Percentiles rank a stretch among this genome's conserved stretches.
Conservation (phyloP, 208 protist species). For the Trypanosoma rangeli region DNA sequence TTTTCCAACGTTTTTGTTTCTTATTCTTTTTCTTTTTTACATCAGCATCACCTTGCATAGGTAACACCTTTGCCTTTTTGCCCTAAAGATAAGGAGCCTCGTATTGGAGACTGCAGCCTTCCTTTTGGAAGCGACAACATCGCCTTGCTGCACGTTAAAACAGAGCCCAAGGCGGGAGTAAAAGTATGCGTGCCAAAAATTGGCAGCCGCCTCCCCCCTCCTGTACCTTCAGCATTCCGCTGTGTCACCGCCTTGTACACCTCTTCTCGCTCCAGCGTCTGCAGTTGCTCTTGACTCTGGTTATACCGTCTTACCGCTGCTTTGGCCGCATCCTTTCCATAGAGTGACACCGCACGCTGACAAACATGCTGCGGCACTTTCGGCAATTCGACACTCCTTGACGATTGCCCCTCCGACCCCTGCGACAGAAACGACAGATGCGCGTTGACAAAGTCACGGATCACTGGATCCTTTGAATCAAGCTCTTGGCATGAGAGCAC, state of each 20-base stretch:
- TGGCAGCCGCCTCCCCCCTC: background rate
- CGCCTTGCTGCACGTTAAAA: conserved; percentile 12
- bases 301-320: background rate
- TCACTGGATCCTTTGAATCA: conserved; percentile 50
- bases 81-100: background rate
- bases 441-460: conserved; percentile 75
- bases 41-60: background rate
- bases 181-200: background rate
- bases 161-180: background rate
- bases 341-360: background rate
- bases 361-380: conserved; percentile 3
- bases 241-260: background rate
- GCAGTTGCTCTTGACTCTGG: background rate
- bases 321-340: background rate
- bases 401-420: background rate
- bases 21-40: background rate
- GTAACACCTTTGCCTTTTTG: background rate
- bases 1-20: background rate
- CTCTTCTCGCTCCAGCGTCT: background rate
- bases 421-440: conserved; percentile 51
- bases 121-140: background rate
- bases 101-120: background rate
- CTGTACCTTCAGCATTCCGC: background rate
- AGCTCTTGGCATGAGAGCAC: conserved; percentile 83
- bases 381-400: conserved; percentile 8